Evolutionary conservation across 805 yeast species (phyloP), one percentile per base, ranked within the genome.

Genomic region (Myxozyma mucilagina): DNA sequence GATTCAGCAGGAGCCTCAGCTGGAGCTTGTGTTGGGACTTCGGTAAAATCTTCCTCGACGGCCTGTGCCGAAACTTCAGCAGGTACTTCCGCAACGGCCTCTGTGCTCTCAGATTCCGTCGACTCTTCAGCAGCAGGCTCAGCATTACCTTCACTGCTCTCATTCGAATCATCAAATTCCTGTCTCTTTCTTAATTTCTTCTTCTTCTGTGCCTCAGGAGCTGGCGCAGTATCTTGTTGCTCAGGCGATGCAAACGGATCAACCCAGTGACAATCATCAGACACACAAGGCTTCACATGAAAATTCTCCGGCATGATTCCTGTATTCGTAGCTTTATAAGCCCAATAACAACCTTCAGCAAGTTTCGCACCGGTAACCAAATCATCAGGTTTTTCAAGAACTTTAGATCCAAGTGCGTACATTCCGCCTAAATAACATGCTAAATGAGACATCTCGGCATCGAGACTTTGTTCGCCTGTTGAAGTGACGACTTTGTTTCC

Each of bases 401-500:
- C 57, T 49, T 73, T 77, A 5, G 82, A 74, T 1, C 82, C 83
- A 31, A 83, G 67, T 0, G 82, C 82, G 67, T 80, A 74, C 78
- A 81, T 81, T 1, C 85, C 83, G 14, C 85, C 86, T 3, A 82
- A 73, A 58, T 79, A 81, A 66, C 87, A 84, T 6, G 67, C 32
- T 4, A 81, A 71, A 62, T 81, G 84, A 34, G 79, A 73, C 76
- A 79, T 77, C 59, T 79, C 80, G 48, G 74, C 64, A 20, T 73
- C 70, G 53, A 74, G 72, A 38, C 69, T 59, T 45, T 72, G 56
- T 41, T 51, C 47, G n/a, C 60, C 64, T 42, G 56, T 53, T 1
- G 60, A 56, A 8, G 64, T 68, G 9, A 64, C 56, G 3, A 64
- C 52, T 3, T 69, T 56, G 39, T 70, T 68, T 2, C 75, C 75